Conservation (phyloP, 257 asterid species). For the Capsicum rhomboideum region DNA sequence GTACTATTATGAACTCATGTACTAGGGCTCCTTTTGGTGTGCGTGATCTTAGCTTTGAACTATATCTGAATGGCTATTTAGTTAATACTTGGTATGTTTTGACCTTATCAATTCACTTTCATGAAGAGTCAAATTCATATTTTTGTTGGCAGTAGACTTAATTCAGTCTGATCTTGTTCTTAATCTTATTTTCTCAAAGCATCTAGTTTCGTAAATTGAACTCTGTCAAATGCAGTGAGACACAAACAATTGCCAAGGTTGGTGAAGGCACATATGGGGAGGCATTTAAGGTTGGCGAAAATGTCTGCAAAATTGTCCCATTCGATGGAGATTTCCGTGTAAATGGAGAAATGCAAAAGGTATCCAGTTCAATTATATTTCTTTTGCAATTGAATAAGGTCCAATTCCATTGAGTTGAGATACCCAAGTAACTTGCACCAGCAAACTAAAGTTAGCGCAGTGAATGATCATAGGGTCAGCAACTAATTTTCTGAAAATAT, state of each 20-base stretch:
- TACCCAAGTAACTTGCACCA: neutral
- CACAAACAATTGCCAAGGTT: constrained; percentile 46
- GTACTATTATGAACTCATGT: neutral
- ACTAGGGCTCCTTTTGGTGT: neutral
- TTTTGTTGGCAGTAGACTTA: neutral
- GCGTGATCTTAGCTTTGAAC: neutral
- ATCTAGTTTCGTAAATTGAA: constrained; percentile 1
- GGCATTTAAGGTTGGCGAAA: constrained; percentile 78
- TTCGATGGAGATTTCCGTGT: constrained; percentile 73
- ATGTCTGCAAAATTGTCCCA: constrained; percentile 94
- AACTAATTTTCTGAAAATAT: neutral
- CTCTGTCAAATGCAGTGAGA: constrained; percentile 40
- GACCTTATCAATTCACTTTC: neutral
- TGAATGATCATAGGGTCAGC: neutral
- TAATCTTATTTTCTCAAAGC: neutral
- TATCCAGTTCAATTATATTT: constrained; percentile 9
- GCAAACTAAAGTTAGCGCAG: neutral
- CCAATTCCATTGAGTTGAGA: neutral
- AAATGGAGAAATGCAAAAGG: constrained; percentile 94
- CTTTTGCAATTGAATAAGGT: neutral
- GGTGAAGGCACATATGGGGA: constrained; percentile 99
- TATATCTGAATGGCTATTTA: neutral
- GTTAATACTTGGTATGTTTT: neutral
- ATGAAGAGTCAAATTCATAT: neutral
- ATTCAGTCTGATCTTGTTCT: neutral